A percentile compares a stretch with the other conserved stretches of the same genome.
These are phyloP conservation scores for Catenaria anguillulae DNA, from an alignment of 371 early-diverging fungal genomes.

Conservation along the genomic window DNA sequence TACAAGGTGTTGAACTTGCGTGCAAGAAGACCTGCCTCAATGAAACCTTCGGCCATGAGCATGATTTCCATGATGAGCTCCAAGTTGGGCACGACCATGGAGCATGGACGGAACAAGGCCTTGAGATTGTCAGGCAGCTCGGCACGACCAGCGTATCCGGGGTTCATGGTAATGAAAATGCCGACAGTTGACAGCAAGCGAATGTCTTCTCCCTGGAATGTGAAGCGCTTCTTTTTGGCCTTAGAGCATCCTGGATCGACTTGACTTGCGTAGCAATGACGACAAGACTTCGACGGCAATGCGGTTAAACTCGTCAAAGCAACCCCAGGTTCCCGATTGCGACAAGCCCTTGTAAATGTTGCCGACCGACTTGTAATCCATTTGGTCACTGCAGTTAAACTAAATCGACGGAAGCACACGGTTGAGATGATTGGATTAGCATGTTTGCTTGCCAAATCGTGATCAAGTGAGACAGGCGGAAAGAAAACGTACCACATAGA, in stretches of 20 bases:
- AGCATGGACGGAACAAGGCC: conserved; percentile 46
- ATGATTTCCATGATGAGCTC: conserved; percentile 51
- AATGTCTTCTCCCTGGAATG: conserved; percentile 50
- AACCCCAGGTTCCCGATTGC: conserved; percentile 45
- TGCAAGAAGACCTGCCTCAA: conserved; percentile 39
- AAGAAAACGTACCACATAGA: too few species aligned
- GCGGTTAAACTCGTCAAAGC: conserved; percentile 59
- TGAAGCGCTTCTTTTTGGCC: conserved; percentile 41
- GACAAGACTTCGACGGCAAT: conserved; percentile 45
- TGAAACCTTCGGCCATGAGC: conserved; percentile 51
- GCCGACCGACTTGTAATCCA: conserved; percentile 46
- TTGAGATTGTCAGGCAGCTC: conserved; percentile 51
- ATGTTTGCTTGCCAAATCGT: too few species aligned
- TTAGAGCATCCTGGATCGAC: conserved; percentile 43
- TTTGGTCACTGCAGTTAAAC: conserved; percentile 54
- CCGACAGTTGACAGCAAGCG: conserved; percentile 35
- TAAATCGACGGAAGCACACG: too few species aligned
- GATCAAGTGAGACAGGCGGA: too few species aligned
- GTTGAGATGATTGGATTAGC: too few species aligned
- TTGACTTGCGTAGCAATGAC: conserved; percentile 47
- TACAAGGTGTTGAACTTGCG: conserved; percentile 46
- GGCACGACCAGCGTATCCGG: conserved; percentile 49
- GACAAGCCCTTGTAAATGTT: conserved; percentile 49
- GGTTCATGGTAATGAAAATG: conserved; percentile 49
- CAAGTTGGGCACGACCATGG: conserved; percentile 47